Base-by-base conservation (phyloP, 1,139 yeast genomes). In the Pichia sp. region DNA sequence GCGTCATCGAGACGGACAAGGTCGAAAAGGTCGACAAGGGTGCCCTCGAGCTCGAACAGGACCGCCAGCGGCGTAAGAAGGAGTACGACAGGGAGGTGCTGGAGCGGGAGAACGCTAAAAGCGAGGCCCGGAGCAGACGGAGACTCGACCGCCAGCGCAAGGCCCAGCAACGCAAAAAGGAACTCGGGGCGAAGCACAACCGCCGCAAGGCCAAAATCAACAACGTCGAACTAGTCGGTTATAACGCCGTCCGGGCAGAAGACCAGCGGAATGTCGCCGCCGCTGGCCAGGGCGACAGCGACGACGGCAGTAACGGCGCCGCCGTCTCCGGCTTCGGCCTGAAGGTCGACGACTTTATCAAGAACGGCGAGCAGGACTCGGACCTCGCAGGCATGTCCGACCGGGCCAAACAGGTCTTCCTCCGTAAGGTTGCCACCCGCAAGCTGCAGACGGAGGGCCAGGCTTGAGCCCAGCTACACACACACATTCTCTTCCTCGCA, bases 321-420 rank as follows among this genome's bases (percentile, higher is more conserved):
- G 3, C 23, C 23, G 23, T 11, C 2, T 8, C 34, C 34, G 34
- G 34, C 34, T 8, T 31, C 11, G 11, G 11, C 34, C 2, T 31
- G 8, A 31, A 31, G 11, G 34, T 52, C n/a, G 53, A 49, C 11
- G 29, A 43, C 6, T 54, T 16, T 13, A 49, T 54, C 7, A n/a
- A 41, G 19, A 36, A 49, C 10, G 53, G 53, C 11, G 57, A 54
- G 13, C 55, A 47, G 1, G 43, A 32, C 7, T 19, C 40, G 3
- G 45, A 38, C 4, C n/a, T 54, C 8, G 13, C 7, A 5, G 34
- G 13, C 23, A 36, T 54, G 51, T 10, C 45, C 19, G 15, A 8
- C 4, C 29, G 42, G 36, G 40, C 16, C 7, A 41, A 51, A 3
- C 46, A 49, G 30, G 6, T 19, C 1, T 54, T 54, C 16, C n/a